phyloP scores from a whole-genome alignment of 192 early-diverging fungal genomes.

The Coemansia sp. region DNA sequence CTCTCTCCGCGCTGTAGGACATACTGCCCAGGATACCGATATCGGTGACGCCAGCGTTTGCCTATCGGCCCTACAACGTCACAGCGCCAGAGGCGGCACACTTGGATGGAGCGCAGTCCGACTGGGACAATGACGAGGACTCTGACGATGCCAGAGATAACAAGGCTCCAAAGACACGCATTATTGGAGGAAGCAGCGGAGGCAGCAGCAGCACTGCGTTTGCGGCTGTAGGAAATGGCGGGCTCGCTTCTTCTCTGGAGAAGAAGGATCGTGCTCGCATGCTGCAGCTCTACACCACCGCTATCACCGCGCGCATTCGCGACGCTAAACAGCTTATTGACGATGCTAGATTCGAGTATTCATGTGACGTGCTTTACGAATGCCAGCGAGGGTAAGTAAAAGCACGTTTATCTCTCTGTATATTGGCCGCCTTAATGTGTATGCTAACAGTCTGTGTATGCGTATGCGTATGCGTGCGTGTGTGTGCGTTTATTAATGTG shows the following conservation, averaged over 20 bases:
- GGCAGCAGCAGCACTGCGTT: neutral
- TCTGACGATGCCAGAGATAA: neutral
- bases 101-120: neutral
- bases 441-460: neutral
- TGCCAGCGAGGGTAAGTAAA: conserved; percentile 51
- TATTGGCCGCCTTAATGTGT: neutral
- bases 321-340: conserved; percentile 41
- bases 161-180: neutral
- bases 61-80: conserved; percentile 39
- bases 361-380: conserved; percentile 48
- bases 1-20: conserved; percentile 1
- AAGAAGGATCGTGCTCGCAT: conserved; percentile 23
- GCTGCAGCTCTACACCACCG: conserved; percentile 23
- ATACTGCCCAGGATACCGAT: conserved; percentile 25
- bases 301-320: conserved; percentile 24
- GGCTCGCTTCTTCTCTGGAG: neutral
- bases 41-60: conserved; percentile 25
- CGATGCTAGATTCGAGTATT: conserved; percentile 38
- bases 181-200: neutral
- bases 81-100: conserved; percentile 8
- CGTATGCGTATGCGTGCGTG: neutral
- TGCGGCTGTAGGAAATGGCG: neutral
- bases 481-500: neutral
- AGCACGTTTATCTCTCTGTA: neutral
- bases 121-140: neutral